Conservation (phyloP, 164 flowering plant species). For the Dillenia suffruticosa region DNA sequence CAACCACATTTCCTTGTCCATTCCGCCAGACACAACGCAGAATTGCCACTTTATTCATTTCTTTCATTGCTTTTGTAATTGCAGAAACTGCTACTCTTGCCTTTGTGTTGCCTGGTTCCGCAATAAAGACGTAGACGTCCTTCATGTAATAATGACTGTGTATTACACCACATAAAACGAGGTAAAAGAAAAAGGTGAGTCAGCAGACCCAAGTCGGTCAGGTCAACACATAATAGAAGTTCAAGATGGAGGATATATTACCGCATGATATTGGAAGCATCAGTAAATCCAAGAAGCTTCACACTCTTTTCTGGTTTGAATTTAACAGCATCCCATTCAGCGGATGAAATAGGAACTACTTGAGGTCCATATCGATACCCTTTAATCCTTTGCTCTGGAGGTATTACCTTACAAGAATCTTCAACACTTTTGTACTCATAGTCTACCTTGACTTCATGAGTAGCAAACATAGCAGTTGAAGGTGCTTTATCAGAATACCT, state of each 20-base stretch:
- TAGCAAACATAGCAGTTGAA: constrained; percentile 68
- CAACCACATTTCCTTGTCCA: constrained; percentile 75
- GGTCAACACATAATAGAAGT: not conserved
- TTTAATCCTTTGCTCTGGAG: constrained; percentile 96
- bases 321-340: constrained; percentile 80
- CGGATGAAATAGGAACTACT: constrained; percentile 89
- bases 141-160: constrained; percentile 86
- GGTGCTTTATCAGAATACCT: constrained; percentile 95
- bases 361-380: constrained; percentile 96
- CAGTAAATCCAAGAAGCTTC: constrained; percentile 90
- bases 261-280: constrained; percentile 83
- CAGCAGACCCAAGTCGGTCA: not conserved
- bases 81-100: constrained; percentile 83
- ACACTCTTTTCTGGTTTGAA: constrained; percentile 93
- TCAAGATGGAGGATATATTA: constrained; percentile 14
- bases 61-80: constrained; percentile 87
- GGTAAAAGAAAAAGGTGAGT: not conserved
- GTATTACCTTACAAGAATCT: constrained; percentile 59
- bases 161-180: constrained; percentile 4
- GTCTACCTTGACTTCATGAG: constrained; percentile 90
- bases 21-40: constrained; percentile 95
- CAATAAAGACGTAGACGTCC: constrained; percentile 73
- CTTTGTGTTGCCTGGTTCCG: constrained; percentile 79
- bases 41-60: constrained; percentile 84
- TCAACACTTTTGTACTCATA: constrained; percentile 71